These are phyloP conservation scores for Skeletonema grethae DNA, from an alignment of 108 stramenopile species.

Conservation along the genomic window DNA sequence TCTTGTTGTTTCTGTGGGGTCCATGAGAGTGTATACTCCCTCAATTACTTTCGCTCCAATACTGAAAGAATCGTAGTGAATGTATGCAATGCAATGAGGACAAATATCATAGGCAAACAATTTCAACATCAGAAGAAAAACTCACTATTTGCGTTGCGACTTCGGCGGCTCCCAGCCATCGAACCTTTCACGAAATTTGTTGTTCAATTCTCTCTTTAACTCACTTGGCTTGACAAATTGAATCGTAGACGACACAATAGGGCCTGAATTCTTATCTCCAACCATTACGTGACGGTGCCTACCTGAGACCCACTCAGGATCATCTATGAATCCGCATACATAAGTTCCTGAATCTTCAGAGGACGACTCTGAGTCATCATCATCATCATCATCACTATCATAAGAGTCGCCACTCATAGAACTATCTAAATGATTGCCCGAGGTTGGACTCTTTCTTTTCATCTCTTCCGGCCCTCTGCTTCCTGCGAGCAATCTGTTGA, in stretches of 20 bases:
- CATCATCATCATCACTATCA: conserved; percentile 17
- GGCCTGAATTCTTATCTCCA: conserved; percentile 79
- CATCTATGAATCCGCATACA: conserved; percentile 76
- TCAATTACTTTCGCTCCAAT: conserved; percentile 82
- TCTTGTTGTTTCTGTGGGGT: conserved; percentile 58
- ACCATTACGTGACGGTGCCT: conserved; percentile 86
- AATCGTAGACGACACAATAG: conserved; percentile 84
- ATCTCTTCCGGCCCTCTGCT: conserved; percentile 7
- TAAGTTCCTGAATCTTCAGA: conserved; percentile 34
- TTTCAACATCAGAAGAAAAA: no score
- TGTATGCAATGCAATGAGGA: not conserved
- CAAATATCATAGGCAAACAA: conserved; percentile 1
- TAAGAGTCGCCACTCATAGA: conserved; percentile 20
- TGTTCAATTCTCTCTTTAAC: conserved; percentile 91
- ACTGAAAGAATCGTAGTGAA: conserved; percentile 28
- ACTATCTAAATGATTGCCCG: conserved; percentile 18
- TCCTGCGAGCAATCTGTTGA: conserved; percentile 36
- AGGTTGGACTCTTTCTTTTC: conserved; percentile 12
- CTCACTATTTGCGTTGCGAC: conserved; percentile 41
- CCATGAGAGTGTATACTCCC: conserved; percentile 80
- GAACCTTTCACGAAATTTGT: conserved; percentile 91
- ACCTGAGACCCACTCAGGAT: conserved; percentile 86
- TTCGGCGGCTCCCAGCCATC: conserved; percentile 89
- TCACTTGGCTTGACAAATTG: conserved; percentile 86
- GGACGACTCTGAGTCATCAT: conserved; percentile 21